These are phyloP conservation scores for Musa balbisiana DNA, from an alignment of 202 grass and related monocot genomes.

Conservation along the genomic window DNA sequence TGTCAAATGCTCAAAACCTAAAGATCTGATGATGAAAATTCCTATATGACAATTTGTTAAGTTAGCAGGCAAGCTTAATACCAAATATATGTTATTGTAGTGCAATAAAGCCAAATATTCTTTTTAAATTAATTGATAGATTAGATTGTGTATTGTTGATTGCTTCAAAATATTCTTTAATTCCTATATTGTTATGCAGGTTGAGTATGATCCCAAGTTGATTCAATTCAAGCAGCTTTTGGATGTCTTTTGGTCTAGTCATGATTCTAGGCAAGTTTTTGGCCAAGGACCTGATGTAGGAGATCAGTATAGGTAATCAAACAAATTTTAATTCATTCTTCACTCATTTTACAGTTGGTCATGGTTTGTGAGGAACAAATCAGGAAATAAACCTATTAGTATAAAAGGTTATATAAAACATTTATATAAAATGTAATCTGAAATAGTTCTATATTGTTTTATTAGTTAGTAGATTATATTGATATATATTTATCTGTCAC, in stretches of 20 bases:
- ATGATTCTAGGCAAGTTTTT: conserved; percentile 82
- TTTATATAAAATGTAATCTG: no score
- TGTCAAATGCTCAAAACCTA: background rate
- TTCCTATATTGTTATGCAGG: conserved; percentile 30
- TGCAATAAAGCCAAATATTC: background rate
- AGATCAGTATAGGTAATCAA: conserved; percentile 73
- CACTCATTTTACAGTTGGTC: background rate
- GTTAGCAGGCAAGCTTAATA: background rate
- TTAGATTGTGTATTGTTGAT: background rate
- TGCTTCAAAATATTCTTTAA: background rate
- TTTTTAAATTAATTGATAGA: background rate
- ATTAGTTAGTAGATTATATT: no score
- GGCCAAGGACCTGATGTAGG: conserved; percentile 99
- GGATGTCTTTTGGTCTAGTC: conserved; percentile 87
- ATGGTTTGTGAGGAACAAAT: background rate
- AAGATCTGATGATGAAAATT: background rate
- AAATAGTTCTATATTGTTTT: no score
- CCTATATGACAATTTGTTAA: background rate
- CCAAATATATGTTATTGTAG: background rate
- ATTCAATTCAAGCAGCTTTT: conserved; percentile 87
- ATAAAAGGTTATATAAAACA: no score
- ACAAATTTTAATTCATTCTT: background rate
- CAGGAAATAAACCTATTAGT: background rate
- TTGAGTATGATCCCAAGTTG: conserved; percentile 67
- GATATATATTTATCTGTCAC: no score